Percentiles rank a stretch among this genome's conserved stretches.
phyloP scores from a whole-genome alignment of 352 stramenopile species.

The Globisporangium carolinianum region DNA sequence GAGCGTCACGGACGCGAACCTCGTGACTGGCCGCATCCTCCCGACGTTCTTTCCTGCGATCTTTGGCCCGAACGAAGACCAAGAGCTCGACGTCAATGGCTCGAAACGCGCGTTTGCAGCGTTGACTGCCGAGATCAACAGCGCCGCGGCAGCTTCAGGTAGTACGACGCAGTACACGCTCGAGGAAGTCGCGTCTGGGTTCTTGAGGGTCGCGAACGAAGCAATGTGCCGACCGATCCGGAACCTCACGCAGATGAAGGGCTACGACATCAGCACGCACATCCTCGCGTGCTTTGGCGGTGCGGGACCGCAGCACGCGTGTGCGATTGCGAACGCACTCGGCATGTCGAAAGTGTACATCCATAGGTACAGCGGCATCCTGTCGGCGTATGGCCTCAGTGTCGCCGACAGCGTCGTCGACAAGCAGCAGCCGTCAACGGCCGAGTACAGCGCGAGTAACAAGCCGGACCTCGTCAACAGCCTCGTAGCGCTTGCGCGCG shows the following conservation, averaged over 20 bases:
- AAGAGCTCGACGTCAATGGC: constrained; percentile 95
- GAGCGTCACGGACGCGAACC: constrained; percentile 98
- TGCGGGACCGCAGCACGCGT: constrained; percentile 97
- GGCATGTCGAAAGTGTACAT: constrained; percentile 98
- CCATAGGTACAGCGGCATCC: constrained; percentile 97
- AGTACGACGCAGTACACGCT: constrained; percentile 60
- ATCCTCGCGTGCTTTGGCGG: constrained; percentile 97
- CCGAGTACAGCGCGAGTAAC: constrained; percentile 42
- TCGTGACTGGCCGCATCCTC: constrained; percentile 96
- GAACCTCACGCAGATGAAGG: constrained; percentile 98
- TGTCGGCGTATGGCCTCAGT: constrained; percentile 96
- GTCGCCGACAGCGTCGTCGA: constrained; percentile 97
- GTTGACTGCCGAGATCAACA: constrained; percentile 87
- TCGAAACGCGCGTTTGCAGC: constrained; percentile 88
- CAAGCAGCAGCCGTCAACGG: constrained; percentile 89
- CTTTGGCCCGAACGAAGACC: constrained; percentile 97
- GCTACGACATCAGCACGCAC: constrained; percentile 96
- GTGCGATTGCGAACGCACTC: constrained; percentile 93
- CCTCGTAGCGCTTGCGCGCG: constrained; percentile 44
- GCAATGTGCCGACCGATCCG: constrained; percentile 99
- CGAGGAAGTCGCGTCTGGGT: constrained; percentile 96
- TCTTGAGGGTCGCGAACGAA: constrained; percentile 98
- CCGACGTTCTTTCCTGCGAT: constrained; percentile 98
- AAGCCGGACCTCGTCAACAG: constrained; percentile 42
- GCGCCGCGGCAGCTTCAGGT: constrained; percentile 31